A percentile compares a stretch with the other conserved stretches of the same genome.
These are phyloP conservation scores for Paxillus ammoniavirescens DNA, from an alignment of 768 basidiomycete genomes.

Conservation along the genomic window DNA sequence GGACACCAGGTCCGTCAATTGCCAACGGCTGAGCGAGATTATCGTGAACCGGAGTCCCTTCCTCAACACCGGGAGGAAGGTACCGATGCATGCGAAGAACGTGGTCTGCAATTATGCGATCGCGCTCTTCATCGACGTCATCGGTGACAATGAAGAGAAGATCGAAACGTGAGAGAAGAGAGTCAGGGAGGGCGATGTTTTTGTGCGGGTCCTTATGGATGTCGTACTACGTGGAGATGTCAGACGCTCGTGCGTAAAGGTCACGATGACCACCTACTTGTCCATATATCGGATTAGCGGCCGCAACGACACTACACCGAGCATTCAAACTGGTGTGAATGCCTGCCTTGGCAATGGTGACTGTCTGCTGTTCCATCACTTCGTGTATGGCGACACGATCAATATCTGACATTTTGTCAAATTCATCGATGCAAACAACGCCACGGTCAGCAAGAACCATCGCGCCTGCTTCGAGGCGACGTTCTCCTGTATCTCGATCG, in stretches of 20 bases:
- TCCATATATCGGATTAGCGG: slow-evolving; percentile 98
- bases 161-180: slow-evolving; percentile 97
- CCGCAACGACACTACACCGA: slow-evolving; percentile 95
- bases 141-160: slow-evolving; percentile 97
- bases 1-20: slow-evolving; percentile 69
- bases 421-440: slow-evolving; percentile 99
- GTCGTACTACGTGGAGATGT: slow-evolving; percentile 70
- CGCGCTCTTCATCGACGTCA: slow-evolving; percentile 93
- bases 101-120: slow-evolving; percentile 95
- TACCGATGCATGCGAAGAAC: slow-evolving; percentile 97
- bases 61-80: slow-evolving; percentile 93
- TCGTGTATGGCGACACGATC: slow-evolving; percentile 99
- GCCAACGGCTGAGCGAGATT: slow-evolving; percentile 84
- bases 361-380: slow-evolving; percentile 99
- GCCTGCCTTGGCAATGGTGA: slow-evolving; percentile 98
- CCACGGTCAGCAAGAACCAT: slow-evolving; percentile 99
- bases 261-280: slow-evolving; percentile 54
- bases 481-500: slow-evolving; percentile 96
- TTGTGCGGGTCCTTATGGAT: slow-evolving; percentile 99
- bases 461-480: slow-evolving; percentile 95
- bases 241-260: slow-evolving; percentile 2
- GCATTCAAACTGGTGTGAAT: slow-evolving; percentile 99
- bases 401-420: slow-evolving; percentile 99
- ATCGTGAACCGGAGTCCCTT: slow-evolving; percentile 90
- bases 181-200: slow-evolving; percentile 98